A percentile compares a stretch with the other conserved stretches of the same genome.
These are phyloP conservation scores for Ottelia alismoides DNA, from an alignment of 106 monocot species.

Conservation along the genomic window DNA sequence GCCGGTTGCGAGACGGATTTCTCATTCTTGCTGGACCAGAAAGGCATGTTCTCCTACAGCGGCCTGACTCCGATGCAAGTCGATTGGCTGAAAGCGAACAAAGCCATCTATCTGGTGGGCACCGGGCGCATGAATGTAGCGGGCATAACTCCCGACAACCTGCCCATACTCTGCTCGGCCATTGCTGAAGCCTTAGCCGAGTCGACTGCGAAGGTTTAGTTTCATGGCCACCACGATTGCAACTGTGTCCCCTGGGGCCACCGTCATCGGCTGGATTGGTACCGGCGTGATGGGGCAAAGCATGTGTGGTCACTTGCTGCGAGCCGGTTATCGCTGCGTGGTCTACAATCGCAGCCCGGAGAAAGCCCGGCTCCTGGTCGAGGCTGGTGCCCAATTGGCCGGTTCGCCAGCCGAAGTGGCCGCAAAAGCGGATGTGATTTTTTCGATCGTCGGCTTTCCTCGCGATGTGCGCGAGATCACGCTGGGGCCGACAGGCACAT, in stretches of 20 bases:
- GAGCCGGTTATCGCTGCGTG: conserved; percentile 27
- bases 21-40: too few species aligned
- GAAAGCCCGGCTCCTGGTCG: conserved; percentile 17
- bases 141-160: too few species aligned
- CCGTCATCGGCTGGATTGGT: conserved; percentile 17
- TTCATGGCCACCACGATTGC: not conserved
- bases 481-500: conserved; percentile 12
- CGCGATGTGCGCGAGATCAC: conserved; percentile 29
- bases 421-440: conserved; percentile 21
- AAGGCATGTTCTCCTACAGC: too few species aligned
- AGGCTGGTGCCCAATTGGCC: conserved; percentile 16
- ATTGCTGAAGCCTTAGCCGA: too few species aligned
- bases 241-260: conserved; percentile 15
- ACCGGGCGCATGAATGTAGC: too few species aligned
- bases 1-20: too few species aligned
- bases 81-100: too few species aligned
- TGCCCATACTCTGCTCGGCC: too few species aligned
- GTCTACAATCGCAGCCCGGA: conserved; percentile 32
- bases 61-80: too few species aligned
- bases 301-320: conserved; percentile 28
- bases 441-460: conserved; percentile 38
- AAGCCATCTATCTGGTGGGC: too few species aligned
- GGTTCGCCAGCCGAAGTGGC: conserved; percentile 27
- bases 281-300: conserved; percentile 31
- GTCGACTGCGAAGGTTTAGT: too few species aligned